A percentile compares a stretch with the other conserved stretches of the same genome.
phyloP scores from a whole-genome alignment of 2,329 filamentous ascomycete species.

The Neophaeococcomyces mojaviensis region DNA sequence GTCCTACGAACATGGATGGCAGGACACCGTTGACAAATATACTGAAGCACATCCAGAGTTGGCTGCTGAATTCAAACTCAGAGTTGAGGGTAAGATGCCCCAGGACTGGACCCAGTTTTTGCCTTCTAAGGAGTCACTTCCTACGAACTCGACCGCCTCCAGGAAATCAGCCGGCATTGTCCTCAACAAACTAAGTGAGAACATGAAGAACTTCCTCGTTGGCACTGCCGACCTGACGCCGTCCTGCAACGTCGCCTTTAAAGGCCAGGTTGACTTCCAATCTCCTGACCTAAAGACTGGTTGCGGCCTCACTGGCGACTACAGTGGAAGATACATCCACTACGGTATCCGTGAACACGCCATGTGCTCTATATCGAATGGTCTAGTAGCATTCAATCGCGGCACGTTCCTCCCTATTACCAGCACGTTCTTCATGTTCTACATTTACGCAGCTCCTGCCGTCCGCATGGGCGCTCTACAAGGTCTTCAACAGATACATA shows the following conservation, averaged over 20 bases:
- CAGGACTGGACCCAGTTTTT: conserved; percentile 44
- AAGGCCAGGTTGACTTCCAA: conserved; percentile 45
- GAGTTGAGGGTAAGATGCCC: conserved; percentile 43
- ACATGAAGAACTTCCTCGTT: conserved; percentile 44
- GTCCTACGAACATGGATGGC: conserved; percentile 42
- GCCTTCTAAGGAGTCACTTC: conserved; percentile 44
- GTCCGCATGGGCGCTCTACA: conserved; percentile 53
- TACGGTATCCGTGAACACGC: conserved; percentile 89
- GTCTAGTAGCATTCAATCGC: conserved; percentile 48
- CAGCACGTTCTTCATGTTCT: conserved; percentile 54
- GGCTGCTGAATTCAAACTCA: conserved; percentile 41
- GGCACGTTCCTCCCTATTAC: conserved; percentile 50
- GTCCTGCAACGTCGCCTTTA: conserved; percentile 51
- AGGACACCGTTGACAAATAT: conserved; percentile 39
- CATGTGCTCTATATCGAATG: conserved; percentile 85
- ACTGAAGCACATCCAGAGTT: conserved; percentile 39
- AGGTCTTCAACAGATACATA: conserved; percentile 48
- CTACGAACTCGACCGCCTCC: conserved; percentile 44
- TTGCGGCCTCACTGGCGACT: conserved; percentile 8
- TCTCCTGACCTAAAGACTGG: conserved; percentile 30
- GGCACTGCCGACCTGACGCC: conserved; percentile 48
- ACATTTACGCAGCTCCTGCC: conserved; percentile 46
- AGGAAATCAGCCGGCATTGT: conserved; percentile 42
- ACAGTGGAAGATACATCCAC: conserved; percentile 49
- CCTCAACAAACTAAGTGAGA: conserved; percentile 46